A percentile compares a stretch with the other conserved stretches of the same genome.
These are phyloP conservation scores for Aurantiochytrium sp. DNA, from an alignment of 108 stramenopile species.

Conservation along the genomic window DNA sequence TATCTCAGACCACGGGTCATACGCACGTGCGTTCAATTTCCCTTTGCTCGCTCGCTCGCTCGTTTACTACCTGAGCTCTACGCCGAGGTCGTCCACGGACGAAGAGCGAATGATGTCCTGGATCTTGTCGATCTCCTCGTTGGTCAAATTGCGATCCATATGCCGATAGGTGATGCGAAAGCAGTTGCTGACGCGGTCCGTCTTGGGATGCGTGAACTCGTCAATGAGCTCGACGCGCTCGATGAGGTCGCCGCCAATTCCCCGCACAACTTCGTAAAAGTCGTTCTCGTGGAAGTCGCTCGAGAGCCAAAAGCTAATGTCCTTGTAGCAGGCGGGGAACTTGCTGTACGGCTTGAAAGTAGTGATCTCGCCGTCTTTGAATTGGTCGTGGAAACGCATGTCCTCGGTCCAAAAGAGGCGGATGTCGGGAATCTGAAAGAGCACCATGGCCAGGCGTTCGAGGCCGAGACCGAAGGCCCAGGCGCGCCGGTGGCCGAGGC, in stretches of 20 bases:
- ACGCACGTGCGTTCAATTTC: too few species aligned
- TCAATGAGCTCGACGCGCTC: constrained; percentile 83
- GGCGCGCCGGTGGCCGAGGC: constrained; percentile 64
- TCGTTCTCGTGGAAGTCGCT: constrained; percentile 70
- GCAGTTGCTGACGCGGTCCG: constrained; percentile 67
- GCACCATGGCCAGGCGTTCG: constrained; percentile 92
- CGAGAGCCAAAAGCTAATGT: constrained; percentile 82
- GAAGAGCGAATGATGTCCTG: constrained; percentile 69
- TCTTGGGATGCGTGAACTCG: constrained; percentile 87
- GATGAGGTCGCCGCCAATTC: constrained; percentile 84
- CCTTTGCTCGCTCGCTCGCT: too few species aligned
- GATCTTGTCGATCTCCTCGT: constrained; percentile 88
- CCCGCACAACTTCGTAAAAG: constrained; percentile 77
- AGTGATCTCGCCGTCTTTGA: constrained; percentile 66
- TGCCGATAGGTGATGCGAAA: constrained; percentile 86
- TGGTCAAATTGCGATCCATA: constrained; percentile 92
- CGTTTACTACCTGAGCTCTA: constrained; percentile 68
- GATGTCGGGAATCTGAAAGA: constrained; percentile 87
- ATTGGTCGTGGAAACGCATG: constrained; percentile 77
- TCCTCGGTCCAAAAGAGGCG: constrained; percentile 87
- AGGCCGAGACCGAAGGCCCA: constrained; percentile 95
- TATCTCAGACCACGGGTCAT: too few species aligned
- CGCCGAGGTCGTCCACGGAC: constrained; percentile 42
- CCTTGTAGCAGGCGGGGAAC: constrained; percentile 87
- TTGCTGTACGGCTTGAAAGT: constrained; percentile 84